Conservation (phyloP, 148 eudicot species). For the Suaeda aralocaspica region DNA sequence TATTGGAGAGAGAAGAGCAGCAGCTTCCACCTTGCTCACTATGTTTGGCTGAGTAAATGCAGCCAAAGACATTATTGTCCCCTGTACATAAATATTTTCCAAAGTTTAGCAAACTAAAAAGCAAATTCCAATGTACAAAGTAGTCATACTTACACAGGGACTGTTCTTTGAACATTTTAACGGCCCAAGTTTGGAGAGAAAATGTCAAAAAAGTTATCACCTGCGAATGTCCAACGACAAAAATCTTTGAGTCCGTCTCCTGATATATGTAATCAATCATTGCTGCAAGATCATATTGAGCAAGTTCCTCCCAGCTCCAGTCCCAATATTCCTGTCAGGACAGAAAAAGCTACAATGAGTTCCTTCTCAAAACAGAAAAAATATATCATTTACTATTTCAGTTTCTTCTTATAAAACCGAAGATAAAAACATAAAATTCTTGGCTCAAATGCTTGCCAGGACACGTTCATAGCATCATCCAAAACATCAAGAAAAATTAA, state of each 20-base stretch:
- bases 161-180: no score
- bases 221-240: slow-evolving; percentile 95
- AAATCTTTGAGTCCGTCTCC: slow-evolving; percentile 50
- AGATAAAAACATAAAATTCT: background rate
- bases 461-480: background rate
- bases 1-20: slow-evolving; percentile 91
- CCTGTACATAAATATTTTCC: slow-evolving; percentile 38
- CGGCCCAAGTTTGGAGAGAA: background rate
- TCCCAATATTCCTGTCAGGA: slow-evolving; percentile 81
- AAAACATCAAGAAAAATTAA: background rate
- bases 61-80: slow-evolving; percentile 91
- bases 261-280: slow-evolving; percentile 58
- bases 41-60: slow-evolving; percentile 82
- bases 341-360: slow-evolving; percentile 3
- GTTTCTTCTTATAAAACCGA: background rate
- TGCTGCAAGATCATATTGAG: slow-evolving; percentile 70
- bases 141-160: no score
- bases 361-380: background rate
- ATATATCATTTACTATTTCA: background rate
- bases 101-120: slow-evolving; percentile 1
- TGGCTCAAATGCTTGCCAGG: background rate
- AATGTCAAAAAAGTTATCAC: slow-evolving; percentile 27
- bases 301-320: slow-evolving; percentile 99
- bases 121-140: background rate
- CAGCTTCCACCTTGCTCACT: slow-evolving; percentile 78